Evolutionary conservation across 2,329 filamentous ascomycete species (phyloP).

Genomic region (Penicillium griseofulvum): DNA sequence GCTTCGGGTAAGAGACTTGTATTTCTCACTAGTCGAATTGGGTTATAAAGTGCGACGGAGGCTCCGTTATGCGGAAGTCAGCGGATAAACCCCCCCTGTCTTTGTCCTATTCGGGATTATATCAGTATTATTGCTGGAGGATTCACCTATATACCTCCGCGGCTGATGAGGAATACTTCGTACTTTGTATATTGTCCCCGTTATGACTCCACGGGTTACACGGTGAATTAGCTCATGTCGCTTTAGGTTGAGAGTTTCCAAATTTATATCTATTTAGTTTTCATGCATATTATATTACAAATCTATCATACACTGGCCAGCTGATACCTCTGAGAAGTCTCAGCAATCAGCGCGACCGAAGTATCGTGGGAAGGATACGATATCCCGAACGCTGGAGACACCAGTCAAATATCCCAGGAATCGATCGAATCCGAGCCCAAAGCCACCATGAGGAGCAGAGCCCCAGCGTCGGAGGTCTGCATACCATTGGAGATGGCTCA

Average conservation of each 20-base stretch:
- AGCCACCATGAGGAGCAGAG: slow-evolving; percentile 87
- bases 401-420: slow-evolving; percentile 80
- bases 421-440: slow-evolving; percentile 85
- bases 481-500: slow-evolving; percentile 74
- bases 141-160: not conserved
- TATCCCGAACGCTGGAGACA: slow-evolving; percentile 76
- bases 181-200: not conserved
- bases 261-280: not conserved
- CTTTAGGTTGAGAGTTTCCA: not conserved
- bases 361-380: slow-evolving; percentile 79
- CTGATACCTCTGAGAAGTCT: not conserved
- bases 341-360: slow-evolving; percentile 54
- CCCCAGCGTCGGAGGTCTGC: slow-evolving; percentile 84
- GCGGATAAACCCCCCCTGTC: not conserved
- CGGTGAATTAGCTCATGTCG: not conserved
- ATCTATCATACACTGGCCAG: slow-evolving; percentile 17
- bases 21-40: slow-evolving; percentile 4
- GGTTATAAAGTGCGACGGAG: not conserved
- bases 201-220: not conserved
- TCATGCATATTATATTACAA: slow-evolving; percentile 18
- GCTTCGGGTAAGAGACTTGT: not conserved
- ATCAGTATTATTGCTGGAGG: not conserved
- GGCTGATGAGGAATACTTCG: not conserved
- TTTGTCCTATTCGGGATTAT: not conserved
- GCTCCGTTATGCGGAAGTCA: slow-evolving; percentile 5